phyloP scores from a whole-genome alignment of 1,139 yeast species.

The Wickerhamiella pararugosa region DNA sequence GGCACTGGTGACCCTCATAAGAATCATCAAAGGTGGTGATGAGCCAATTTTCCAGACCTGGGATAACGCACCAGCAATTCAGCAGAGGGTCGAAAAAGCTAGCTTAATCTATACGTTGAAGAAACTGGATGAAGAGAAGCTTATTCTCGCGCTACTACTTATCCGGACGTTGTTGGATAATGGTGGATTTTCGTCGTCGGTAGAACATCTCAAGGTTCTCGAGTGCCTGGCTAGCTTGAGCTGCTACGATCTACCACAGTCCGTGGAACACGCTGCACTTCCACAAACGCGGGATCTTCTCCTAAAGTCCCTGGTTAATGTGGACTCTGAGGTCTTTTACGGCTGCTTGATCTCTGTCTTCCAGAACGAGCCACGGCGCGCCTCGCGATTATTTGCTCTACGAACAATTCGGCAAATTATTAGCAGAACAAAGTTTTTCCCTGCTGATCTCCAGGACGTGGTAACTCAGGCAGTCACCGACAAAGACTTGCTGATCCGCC shows the following conservation, averaged over 20 bases:
- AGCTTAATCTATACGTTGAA: neutral
- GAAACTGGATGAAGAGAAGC: neutral
- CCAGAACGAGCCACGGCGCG: neutral
- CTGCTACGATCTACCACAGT: constrained; percentile 10
- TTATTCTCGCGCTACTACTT: constrained; percentile 4
- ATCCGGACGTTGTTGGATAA: constrained; percentile 1
- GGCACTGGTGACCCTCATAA: constrained; percentile 16
- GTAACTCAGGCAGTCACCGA: constrained; percentile 15
- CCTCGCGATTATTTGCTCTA: constrained; percentile 6
- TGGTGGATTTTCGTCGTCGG: constrained; percentile 2
- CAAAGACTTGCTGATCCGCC: constrained; percentile 18
- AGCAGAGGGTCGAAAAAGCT: constrained; percentile 1
- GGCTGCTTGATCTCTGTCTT: constrained; percentile 1
- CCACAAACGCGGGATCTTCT: constrained; percentile 16
- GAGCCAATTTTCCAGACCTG: neutral
- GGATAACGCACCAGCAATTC: constrained; percentile 3
- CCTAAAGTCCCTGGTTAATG: constrained; percentile 5
- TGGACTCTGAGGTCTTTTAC: neutral
- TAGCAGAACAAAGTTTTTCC: constrained; percentile 9
- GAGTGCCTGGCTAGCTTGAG: constrained; percentile 13
- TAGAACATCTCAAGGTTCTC: constrained; percentile 11
- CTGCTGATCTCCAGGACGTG: constrained; percentile 10
- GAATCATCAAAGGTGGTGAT: constrained; percentile 8
- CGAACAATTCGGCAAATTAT: constrained; percentile 8
- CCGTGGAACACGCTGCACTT: constrained; percentile 15